Conservation (phyloP, 371 early-diverging fungal species). For the Apophysomyces elegans region DNA sequence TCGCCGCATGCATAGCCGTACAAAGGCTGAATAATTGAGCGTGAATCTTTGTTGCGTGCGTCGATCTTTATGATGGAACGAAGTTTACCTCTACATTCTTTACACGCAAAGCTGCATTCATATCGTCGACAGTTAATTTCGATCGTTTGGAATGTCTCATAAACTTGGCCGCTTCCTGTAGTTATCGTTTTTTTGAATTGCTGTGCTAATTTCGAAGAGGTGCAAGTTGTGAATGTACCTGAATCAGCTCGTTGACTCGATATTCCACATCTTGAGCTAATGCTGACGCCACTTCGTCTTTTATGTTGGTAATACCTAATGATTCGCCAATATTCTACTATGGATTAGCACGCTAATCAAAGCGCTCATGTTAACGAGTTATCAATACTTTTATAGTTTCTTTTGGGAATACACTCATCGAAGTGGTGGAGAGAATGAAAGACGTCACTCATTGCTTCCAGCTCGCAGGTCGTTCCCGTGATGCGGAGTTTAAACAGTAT, state of each 20-base stretch:
- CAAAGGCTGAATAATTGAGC: constrained; percentile 70
- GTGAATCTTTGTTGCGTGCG: constrained; percentile 4
- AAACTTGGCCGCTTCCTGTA: constrained; percentile 95
- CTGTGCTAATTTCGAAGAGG: background rate
- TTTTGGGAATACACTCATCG: constrained; percentile 54
- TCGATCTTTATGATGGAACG: background rate
- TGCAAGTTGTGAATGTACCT: constrained; percentile 48
- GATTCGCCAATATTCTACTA: constrained; percentile 86
- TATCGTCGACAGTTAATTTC: constrained; percentile 89
- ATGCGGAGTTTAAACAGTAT: no score
- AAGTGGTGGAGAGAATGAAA: background rate
- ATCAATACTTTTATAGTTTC: constrained; percentile 49
- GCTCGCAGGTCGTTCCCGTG: no score
- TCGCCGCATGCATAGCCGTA: constrained; percentile 93
- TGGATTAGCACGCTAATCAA: background rate
- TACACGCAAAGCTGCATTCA: constrained; percentile 95
- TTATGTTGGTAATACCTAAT: constrained; percentile 88
- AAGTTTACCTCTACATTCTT: constrained; percentile 90
- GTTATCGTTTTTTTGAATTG: background rate
- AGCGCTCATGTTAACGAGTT: background rate
- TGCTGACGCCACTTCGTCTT: constrained; percentile 89
- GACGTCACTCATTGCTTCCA: no score
- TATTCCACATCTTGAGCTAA: constrained; percentile 98
- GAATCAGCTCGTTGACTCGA: constrained; percentile 95
- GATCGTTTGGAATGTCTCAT: constrained; percentile 96